Percentiles rank a stretch among this genome's conserved stretches.
These are phyloP conservation scores for Pontederia paniculata DNA, from an alignment of 176 grass and related monocot species.

Conservation along the genomic window DNA sequence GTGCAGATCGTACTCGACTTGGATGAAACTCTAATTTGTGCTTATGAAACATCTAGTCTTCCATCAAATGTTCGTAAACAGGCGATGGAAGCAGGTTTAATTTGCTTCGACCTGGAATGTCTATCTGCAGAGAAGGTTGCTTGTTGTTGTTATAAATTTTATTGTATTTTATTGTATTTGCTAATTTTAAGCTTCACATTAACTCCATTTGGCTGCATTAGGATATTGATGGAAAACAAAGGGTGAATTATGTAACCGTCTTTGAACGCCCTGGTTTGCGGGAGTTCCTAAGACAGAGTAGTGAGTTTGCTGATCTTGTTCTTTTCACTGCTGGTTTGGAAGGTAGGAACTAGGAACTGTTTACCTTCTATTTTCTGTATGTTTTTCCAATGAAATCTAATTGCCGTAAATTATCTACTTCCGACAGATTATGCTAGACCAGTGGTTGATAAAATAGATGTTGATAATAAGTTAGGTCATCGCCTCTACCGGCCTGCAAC, in stretches of 20 bases:
- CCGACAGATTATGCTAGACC: constrained; percentile 83
- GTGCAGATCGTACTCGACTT: constrained; percentile 95
- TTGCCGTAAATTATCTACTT: neutral
- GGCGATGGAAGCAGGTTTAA: constrained; percentile 80
- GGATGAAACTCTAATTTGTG: constrained; percentile 98
- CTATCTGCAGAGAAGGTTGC: constrained; percentile 76
- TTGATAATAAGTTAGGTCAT: constrained; percentile 66
- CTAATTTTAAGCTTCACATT: neutral
- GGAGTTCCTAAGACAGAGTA: constrained; percentile 59
- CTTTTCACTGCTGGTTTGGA: constrained; percentile 95
- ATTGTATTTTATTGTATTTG: neutral
- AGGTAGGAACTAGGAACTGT: constrained; percentile 40
- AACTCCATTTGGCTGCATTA: constrained; percentile 5
- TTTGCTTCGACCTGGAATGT: constrained; percentile 94
- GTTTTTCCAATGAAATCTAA: neutral
- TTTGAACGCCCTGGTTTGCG: constrained; percentile 91
- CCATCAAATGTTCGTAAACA: constrained; percentile 62
- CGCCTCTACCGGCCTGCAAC: constrained; percentile 90
- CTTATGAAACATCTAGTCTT: constrained; percentile 85
- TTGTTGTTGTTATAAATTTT: neutral
- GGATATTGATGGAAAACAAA: constrained; percentile 73
- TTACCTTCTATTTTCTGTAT: constrained; percentile 5
- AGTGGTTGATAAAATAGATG: constrained; percentile 85
- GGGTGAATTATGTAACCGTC: constrained; percentile 66
- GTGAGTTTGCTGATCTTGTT: constrained; percentile 84